These are phyloP conservation scores for Carex sylvatica DNA, from an alignment of 202 grass and related monocot genomes.

Conservation along the genomic window DNA sequence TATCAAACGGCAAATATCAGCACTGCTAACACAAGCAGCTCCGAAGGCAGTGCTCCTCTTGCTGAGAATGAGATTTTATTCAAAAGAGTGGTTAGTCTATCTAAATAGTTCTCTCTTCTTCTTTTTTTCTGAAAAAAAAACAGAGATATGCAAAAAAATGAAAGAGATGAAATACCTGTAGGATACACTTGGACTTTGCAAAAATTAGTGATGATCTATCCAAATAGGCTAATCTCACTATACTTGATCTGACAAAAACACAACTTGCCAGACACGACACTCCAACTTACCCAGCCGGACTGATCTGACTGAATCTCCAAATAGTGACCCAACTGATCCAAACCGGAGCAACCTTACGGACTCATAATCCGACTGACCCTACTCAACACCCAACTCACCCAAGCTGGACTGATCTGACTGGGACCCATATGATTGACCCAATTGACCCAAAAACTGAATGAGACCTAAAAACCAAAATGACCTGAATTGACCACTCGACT, in stretches of 20 bases:
- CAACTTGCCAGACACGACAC: background rate
- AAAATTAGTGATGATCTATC: background rate
- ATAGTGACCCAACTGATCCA: background rate
- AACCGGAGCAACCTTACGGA: background rate
- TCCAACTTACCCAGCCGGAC: background rate
- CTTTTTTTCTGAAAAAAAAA: background rate
- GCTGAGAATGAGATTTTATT: conserved; percentile 59
- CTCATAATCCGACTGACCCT: background rate
- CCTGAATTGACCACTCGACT: background rate
- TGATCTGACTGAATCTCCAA: background rate
- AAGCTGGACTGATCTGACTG: background rate
- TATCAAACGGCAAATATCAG: conserved; percentile 93
- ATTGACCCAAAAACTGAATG: too few species aligned
- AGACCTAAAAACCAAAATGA: background rate
- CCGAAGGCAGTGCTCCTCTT: conserved; percentile 41
- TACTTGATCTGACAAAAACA: background rate
- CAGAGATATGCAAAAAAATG: background rate
- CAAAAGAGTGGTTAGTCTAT: conserved; percentile 74
- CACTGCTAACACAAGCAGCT: conserved; percentile 43
- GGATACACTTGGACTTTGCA: background rate
- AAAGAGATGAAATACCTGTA: background rate
- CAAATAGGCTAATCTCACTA: background rate
- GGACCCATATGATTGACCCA: background rate
- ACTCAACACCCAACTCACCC: background rate
- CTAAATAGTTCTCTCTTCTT: background rate